These are phyloP conservation scores for Stentor roeselii DNA, from an alignment of 73 alveolate genomes.

Conservation along the genomic window DNA sequence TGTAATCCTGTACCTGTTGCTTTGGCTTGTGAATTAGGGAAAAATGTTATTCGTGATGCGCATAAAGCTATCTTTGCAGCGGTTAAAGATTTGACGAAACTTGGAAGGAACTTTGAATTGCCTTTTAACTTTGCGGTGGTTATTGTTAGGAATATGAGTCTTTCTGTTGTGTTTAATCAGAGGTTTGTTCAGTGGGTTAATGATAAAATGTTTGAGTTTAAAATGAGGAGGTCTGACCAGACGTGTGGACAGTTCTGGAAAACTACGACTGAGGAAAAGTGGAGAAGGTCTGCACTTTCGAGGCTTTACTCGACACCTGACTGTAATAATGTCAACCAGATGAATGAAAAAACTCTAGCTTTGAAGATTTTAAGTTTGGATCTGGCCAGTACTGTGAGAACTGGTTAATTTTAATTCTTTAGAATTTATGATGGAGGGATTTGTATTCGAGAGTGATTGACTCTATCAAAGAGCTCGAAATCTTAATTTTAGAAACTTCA, in stretches of 20 bases:
- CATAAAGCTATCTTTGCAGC: conserved; percentile 75
- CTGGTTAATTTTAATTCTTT: too few relatives aligned
- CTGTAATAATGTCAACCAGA: conserved; percentile 29
- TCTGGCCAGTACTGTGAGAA: conserved; percentile 37
- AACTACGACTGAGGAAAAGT: conserved; percentile 44
- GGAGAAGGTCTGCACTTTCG: conserved; percentile 44
- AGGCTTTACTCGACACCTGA: conserved; percentile 40
- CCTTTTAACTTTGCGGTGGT: conserved; percentile 68
- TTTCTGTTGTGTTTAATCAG: conserved; percentile 55
- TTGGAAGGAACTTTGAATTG: conserved; percentile 55
- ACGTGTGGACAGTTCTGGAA: conserved; percentile 51
- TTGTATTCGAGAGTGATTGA: background rate
- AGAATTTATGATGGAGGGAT: too few relatives aligned
- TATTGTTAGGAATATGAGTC: conserved; percentile 46
- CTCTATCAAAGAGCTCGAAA: background rate
- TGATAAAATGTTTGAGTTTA: conserved; percentile 43
- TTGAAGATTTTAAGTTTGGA: conserved; percentile 56
- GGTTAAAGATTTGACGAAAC: conserved; percentile 53
- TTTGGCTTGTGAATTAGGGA: conserved; percentile 69
- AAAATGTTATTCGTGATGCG: conserved; percentile 70
- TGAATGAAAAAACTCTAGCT: conserved; percentile 51
- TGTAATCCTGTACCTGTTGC: conserved; percentile 89
- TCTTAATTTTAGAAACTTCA: background rate
- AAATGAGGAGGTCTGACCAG: conserved; percentile 48
- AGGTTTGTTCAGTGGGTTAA: conserved; percentile 44